Percentiles rank a stretch among this genome's conserved stretches.
Conservation (phyloP, 345 rosid genomes). For the Moricandia arvensis region DNA sequence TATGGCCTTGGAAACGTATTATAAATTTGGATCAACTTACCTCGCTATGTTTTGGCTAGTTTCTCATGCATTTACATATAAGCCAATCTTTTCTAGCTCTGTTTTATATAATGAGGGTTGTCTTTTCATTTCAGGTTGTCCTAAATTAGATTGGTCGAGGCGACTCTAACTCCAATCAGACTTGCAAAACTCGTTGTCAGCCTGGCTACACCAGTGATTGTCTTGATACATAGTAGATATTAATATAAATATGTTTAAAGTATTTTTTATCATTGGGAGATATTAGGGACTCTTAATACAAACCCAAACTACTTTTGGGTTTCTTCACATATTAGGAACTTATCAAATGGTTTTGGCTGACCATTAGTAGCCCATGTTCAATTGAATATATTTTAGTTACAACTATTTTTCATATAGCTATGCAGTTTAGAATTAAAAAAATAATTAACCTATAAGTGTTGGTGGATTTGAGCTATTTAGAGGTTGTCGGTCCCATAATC, state of each 20-base stretch:
- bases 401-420: too few relatives aligned
- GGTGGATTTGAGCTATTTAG: too few relatives aligned
- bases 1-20: slow-evolving; percentile 68
- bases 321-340: background rate
- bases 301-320: background rate
- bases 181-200: background rate
- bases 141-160: too few relatives aligned
- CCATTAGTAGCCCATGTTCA: too few relatives aligned
- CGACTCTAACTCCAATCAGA: too few relatives aligned
- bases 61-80: slow-evolving; percentile 95
- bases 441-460: too few relatives aligned
- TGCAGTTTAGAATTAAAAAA: too few relatives aligned
- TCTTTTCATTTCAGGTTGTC: background rate
- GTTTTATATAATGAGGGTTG: background rate
- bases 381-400: too few relatives aligned
- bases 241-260: background rate
- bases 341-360: too few relatives aligned
- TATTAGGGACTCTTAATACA: background rate
- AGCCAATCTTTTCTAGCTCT: slow-evolving; percentile 37
- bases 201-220: background rate
- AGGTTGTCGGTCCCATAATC: too few relatives aligned
- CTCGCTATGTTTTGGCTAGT: slow-evolving; percentile 85
- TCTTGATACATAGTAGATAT: background rate
- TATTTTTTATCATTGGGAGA: background rate
- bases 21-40: slow-evolving; percentile 71